A percentile compares a stretch with the other conserved stretches of the same genome.
phyloP scores from a whole-genome alignment of 1,284 basidiomycete species.

The Neolentinus lepideus region DNA sequence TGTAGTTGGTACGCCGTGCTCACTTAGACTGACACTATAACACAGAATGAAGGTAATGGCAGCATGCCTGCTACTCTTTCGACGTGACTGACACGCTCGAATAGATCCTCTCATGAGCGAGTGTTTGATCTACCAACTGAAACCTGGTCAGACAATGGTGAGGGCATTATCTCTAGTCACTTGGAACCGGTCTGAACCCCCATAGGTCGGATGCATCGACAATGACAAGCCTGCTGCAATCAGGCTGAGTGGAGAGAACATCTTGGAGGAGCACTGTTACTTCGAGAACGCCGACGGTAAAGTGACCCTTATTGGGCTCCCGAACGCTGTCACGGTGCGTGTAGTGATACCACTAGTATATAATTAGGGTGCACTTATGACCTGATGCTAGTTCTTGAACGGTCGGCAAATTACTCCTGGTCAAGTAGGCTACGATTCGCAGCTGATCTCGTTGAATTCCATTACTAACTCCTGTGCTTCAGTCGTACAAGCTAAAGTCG shows the following conservation, averaged over 20 bases:
- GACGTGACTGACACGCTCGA: constrained; percentile 9
- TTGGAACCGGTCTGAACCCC: neutral
- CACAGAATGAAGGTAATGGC: constrained; percentile 70
- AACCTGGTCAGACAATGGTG: constrained; percentile 78
- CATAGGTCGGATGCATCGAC: constrained; percentile 75
- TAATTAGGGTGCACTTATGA: constrained; percentile 5
- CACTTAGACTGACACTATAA: neutral
- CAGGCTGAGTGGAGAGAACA: constrained; percentile 88
- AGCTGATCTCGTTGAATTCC: neutral
- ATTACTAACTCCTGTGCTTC: constrained; percentile 11
- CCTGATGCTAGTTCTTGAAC: constrained; percentile 68
- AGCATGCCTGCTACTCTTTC: neutral
- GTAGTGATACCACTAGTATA: constrained; percentile 3
- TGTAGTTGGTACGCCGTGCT: neutral
- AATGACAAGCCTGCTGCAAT: constrained; percentile 81
- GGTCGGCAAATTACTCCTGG: constrained; percentile 78
- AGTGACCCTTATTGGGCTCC: constrained; percentile 75
- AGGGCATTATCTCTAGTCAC: constrained; percentile 16
- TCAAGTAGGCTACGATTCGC: constrained; percentile 41
- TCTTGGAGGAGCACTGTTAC: constrained; percentile 87
- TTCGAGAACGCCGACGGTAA: constrained; percentile 85
- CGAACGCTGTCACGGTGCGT: constrained; percentile 80
- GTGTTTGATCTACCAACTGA: constrained; percentile 93
- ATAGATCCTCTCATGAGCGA: constrained; percentile 85
- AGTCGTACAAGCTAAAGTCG: constrained; percentile 80